These are phyloP conservation scores for Nakazawaea anatomiae DNA, from an alignment of 805 yeast species.

Conservation along the genomic window DNA sequence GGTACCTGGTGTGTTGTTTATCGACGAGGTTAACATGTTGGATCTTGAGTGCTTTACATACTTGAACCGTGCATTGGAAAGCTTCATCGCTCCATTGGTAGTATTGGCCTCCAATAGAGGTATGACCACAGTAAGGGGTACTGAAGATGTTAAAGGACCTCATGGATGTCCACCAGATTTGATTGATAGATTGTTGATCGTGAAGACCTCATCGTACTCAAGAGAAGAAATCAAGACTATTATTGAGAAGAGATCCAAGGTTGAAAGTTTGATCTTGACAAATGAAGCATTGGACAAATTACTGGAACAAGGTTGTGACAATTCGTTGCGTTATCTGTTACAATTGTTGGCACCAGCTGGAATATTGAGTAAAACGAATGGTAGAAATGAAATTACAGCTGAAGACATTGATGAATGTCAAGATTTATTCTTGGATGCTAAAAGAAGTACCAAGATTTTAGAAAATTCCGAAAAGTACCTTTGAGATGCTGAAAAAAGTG, in stretches of 20 bases:
- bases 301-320: conserved; percentile 66
- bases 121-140: conserved; percentile 84
- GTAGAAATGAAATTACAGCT: conserved; percentile 61
- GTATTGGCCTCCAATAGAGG: conserved; percentile 96
- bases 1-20: conserved; percentile 95
- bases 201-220: conserved; percentile 85
- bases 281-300: conserved; percentile 69
- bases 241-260: conserved; percentile 72
- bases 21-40: conserved; percentile 97
- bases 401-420: conserved; percentile 83
- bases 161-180: conserved; percentile 97
- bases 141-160: conserved; percentile 79
- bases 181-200: conserved; percentile 84
- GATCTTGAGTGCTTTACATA: conserved; percentile 96
- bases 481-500: neutral
- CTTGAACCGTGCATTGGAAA: conserved; percentile 89
- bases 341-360: conserved; percentile 91
- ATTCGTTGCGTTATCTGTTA: conserved; percentile 86
- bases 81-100: conserved; percentile 88
- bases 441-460: conserved; percentile 70
- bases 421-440: conserved; percentile 76
- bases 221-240: conserved; percentile 78
- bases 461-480: conserved; percentile 30
- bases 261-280: conserved; percentile 65
- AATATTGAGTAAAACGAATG: conserved; percentile 67